Evolutionary conservation across 371 early-diverging fungal genomes (phyloP), one percentile per base, ranked within the genome.

Genomic region (Nosema muscidifuracis): DNA sequence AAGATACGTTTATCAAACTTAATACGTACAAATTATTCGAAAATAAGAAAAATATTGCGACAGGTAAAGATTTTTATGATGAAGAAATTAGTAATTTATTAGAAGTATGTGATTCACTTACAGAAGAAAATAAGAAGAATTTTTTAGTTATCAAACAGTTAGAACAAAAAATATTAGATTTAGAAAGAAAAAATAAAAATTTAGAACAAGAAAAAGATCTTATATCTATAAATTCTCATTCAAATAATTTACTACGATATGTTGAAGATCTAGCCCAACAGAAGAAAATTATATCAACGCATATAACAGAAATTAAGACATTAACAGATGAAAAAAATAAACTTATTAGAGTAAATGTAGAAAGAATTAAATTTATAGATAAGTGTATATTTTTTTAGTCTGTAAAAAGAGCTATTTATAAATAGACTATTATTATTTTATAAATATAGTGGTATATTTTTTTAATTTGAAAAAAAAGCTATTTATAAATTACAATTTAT

Each of bases 241-340:
- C n/a, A 31, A 36, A 18, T 15, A 43, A 56, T n/a, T 42, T 20
- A n/a, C n/a, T 36, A 55, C 69, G 73, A 28, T 28, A 74, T 28
- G 73, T 77, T 34, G 67, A 76, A 31, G 50, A 63, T 30, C 13
- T 68, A 18, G 34, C 20, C 0, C 38, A 69, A 38, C 50, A 43
- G 18, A 42, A 22, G 12, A 56, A 58, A 28, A 47, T 63, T 30
- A 28, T 28, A 30, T 24, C 36, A 12, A 47, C 67, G 20, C 73
- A 72, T 51, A 55, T 40, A 20, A 24, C 28, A 47, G 47, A 50
- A 64, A 44, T 75, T 20, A 44, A 69, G 24, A 62, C 51, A 33
- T 40, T 76, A 18, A 64, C 67, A 50, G 43, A 24, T 7, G 72
- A 76, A 65, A 76, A 76, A 33, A 67, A 76, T 33, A 76, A 67